Percentiles rank a stretch among this genome's conserved stretches.
Conservation (phyloP, 129 eudicot genomes). For the Silybum marianum region DNA sequence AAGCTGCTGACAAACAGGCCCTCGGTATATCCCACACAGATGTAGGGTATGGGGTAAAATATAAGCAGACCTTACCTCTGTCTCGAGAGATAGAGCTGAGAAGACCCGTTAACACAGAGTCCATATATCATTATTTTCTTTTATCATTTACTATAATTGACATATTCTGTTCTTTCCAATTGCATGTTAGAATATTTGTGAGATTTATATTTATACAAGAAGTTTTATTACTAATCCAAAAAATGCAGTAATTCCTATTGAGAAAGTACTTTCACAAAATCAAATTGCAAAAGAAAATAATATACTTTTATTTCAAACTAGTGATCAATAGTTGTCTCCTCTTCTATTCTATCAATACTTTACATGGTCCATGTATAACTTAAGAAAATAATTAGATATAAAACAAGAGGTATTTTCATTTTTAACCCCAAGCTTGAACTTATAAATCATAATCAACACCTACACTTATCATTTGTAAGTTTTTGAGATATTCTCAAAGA, state of each 20-base stretch:
- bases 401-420: no score
- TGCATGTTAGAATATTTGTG: not conserved
- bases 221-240: not conserved
- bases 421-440: no score
- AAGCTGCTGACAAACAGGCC: no score
- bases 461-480: no score
- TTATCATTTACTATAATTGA: conserved; percentile 3
- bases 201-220: not conserved
- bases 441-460: no score
- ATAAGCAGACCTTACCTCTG: no score
- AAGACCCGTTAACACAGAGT: not conserved
- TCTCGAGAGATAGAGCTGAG: not conserved
- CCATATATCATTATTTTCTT: not conserved
- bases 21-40: no score
- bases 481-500: no score
- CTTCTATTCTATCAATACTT: not conserved
- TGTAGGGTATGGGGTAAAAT: no score
- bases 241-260: not conserved
- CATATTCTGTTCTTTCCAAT: conserved; percentile 2
- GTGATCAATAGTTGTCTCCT: not conserved
- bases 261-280: not conserved
- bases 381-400: not conserved
- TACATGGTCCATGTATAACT: conserved; percentile 1
- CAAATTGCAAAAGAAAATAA: not conserved
- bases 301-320: not conserved